Evolutionary conservation across 768 basidiomycete species (phyloP), one percentile per base, ranked within the genome.

Genomic region (Psilocybe tampanensis): DNA sequence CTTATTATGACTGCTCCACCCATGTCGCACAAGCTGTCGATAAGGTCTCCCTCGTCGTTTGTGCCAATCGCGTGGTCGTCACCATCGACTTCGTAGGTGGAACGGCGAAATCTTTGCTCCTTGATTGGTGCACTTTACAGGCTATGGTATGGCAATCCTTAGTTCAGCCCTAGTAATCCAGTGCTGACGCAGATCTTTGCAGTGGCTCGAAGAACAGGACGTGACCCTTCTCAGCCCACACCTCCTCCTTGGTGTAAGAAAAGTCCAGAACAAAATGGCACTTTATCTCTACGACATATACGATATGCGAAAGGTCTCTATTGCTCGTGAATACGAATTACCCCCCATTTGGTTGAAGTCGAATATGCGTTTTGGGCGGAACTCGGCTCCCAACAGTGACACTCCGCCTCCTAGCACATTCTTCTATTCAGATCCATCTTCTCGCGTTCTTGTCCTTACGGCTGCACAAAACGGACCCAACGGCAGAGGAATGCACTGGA

Each of bases 341-440:
- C 83, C 86, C 1, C 75, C 74, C 36, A 71, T 73, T 24, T 88
- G 84, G 85, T 70, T 60, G 44, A 71, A 72, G 36, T 78, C 76
- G 13, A 68, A 68, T 24, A 70, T 86, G 60, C 76, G 74, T 32
- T 80, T 86, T 59, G 73, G 74, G 47, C 76, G 76, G 1, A 85
- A 86, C 58, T 71, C 70, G 12, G 75, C 80, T 36, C 72, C 78
- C 8, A 72, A 68, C 59, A 66, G 61, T 44, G 76, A 80, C 23
- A 55, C 71, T 24, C 52, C 66, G 3, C 67, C 75, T 1, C 68
- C 78, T 2, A 77, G 69, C 44, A 80, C 83, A 8, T 67, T 86
- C n/a, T 87, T 88, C 65, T 82, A 81, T 58, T 73, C 76, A 33
- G 84, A 86, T 60, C 82, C 85, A 8, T 72, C 76, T 32, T 72